Percentiles rank a stretch among this genome's conserved stretches.
Evolutionary conservation across 768 basidiomycete species (phyloP).

Genomic region (Flagelloscypha sp.): DNA sequence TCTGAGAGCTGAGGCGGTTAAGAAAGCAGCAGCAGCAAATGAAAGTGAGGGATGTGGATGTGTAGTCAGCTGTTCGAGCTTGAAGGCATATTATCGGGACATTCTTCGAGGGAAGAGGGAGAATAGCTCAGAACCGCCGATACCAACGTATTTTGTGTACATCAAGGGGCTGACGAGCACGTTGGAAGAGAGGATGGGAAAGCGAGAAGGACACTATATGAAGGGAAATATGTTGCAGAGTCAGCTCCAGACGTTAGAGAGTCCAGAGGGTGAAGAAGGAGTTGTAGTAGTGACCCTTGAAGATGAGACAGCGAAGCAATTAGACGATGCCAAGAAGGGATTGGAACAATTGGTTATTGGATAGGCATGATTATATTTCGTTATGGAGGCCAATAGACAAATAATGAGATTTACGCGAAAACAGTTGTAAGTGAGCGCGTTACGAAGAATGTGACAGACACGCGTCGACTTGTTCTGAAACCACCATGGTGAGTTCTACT

Average conservation of each 20-base stretch:
- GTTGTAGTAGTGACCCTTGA: constrained; percentile 57
- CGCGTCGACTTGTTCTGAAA: too few relatives aligned
- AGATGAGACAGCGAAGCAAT: constrained; percentile 48
- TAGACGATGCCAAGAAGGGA: constrained; percentile 34
- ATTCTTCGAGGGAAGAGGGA: constrained; percentile 5
- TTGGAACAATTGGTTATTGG: constrained; percentile 20
- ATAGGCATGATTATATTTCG: too few relatives aligned
- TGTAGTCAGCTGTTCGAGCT: constrained; percentile 79
- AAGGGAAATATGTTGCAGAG: constrained; percentile 75
- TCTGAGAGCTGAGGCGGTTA: constrained; percentile 37
- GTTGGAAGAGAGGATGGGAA: constrained; percentile 55
- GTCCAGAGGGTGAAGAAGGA: constrained; percentile 56
- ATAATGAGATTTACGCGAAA: too few relatives aligned
- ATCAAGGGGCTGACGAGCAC: constrained; percentile 52
- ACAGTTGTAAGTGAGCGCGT: too few relatives aligned
- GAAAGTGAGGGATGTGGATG: constrained; percentile 3
- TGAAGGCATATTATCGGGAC: constrained; percentile 76
- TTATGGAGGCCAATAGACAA: too few relatives aligned
- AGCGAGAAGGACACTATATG: constrained; percentile 73
- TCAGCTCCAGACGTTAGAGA: constrained; percentile 65
- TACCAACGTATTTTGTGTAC: constrained; percentile 76
- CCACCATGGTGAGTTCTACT: constrained; percentile 44
- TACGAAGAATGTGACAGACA: too few relatives aligned
- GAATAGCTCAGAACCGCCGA: constrained; percentile 47
- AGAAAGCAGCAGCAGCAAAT: constrained; percentile 2